Evolutionary conservation across 83 land plant species (phyloP), one percentile per base, ranked within the genome.

Genomic region (Picea engelmannii): DNA sequence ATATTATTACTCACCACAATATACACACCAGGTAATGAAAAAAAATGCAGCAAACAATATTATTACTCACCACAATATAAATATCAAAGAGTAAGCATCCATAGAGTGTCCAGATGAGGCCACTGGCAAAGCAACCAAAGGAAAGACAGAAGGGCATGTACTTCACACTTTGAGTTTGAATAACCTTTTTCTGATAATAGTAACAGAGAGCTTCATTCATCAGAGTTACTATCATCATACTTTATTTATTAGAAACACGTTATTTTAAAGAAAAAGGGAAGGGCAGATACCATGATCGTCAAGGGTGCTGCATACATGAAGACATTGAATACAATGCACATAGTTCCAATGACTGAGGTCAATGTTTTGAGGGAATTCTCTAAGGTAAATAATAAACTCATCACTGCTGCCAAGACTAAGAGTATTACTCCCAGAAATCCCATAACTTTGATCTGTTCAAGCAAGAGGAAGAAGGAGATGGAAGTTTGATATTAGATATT

Each of bases 241-340:
- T n/a, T 47, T 47, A 11, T 47, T 38, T 38, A 38, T 38, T 38
- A 38, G 40, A 35, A 38, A 38, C 1, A 11, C 3, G 0, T 11
- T 52, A 11, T 0, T 52, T 0, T 0, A 55, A 55, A 55, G 4
- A 21, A 76, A 44, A 40, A 7, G 6, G 3, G 27, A 66, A 66
- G 4, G 13, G 9, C 13, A 66, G 12, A 25, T 68, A 89, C 94
- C 94, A 92, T 92, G 84, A 92, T 82, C 1, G 90, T 64, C 16
- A 92, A 71, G 2, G 94, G 94, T 1, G 94, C 62, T 4, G 90
- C 94, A 73, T 92, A 92, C 94, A 92, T 92, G 63, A 82, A 13
- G 2, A 81, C 66, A 62, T 87, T 81, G 24, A 82, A 84, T 65
- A 84, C 4, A 71, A 89, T 85, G 81, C 88, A 85, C 2, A 92